These are phyloP conservation scores for Nasturtium officinale DNA, from an alignment of 345 rosid genomes.

Conservation along the genomic window DNA sequence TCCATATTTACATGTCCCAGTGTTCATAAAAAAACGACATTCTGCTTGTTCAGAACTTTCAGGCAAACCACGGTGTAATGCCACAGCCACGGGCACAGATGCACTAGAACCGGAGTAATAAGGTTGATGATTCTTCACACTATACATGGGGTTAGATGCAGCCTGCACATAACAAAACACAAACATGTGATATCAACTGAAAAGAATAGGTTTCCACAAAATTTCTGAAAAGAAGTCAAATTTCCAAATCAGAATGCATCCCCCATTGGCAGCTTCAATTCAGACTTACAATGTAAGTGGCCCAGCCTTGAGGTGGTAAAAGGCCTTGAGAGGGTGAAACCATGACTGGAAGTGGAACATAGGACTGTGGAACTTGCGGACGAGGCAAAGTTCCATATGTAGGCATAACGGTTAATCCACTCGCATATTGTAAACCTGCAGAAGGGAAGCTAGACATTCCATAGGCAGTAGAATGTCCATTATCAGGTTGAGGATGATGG, in stretches of 20 bases:
- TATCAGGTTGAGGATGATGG: conserved; percentile 79
- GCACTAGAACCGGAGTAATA: conserved; percentile 50
- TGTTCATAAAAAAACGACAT: conserved; percentile 74
- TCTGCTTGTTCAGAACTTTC: conserved; percentile 75
- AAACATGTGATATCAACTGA: neutral
- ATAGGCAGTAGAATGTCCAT: conserved; percentile 49
- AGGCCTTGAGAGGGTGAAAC: conserved; percentile 67
- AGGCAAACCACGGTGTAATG: conserved; percentile 44
- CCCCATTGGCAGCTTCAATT: neutral
- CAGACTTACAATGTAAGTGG: conserved; percentile 63
- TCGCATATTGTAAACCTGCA: conserved; percentile 58
- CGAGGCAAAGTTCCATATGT: conserved; percentile 59
- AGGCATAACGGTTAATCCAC: conserved; percentile 65
- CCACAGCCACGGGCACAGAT: conserved; percentile 44
- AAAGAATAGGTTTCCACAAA: neutral
- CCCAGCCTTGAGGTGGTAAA: conserved; percentile 66
- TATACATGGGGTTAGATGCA: conserved; percentile 54
- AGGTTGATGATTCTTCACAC: conserved; percentile 52
- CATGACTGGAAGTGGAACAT: conserved; percentile 69
- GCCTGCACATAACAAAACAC: conserved; percentile 36
- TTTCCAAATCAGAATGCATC: neutral
- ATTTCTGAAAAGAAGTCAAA: neutral
- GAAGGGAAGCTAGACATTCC: conserved; percentile 54
- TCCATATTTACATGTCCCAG: conserved; percentile 79
- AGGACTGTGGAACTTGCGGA: conserved; percentile 54